Base-by-base conservation (phyloP, 352 stramenopile genomes). In the Globisporangium carolinianum region DNA sequence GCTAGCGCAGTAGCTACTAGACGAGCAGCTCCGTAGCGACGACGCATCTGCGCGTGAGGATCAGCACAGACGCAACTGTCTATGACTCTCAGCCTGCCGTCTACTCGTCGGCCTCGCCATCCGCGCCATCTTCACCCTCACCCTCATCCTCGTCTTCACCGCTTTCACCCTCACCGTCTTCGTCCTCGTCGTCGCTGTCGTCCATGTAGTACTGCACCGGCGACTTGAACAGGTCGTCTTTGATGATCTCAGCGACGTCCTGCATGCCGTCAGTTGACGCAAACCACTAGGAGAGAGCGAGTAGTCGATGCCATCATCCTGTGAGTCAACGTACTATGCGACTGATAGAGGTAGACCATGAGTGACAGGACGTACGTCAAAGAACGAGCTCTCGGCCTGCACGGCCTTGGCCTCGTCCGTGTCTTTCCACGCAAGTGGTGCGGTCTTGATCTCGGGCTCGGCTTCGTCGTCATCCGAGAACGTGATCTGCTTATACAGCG, bases 151-250 rank as follows among this genome's bases (percentile, higher is more conserved):
- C 55, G 0, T 61, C 74, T 2, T 49, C 72, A 3, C 76, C 72
- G 2, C 71, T 73, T 0, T 73, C 72, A 0, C 78, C 69, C 0
- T 68, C 64, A 0, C 76, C 73, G 0, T 73, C 75, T 9, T 63
- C 73, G 0, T 67, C 71, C 3, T 83, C 77, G 1, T 86, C 73
- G 5, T 73, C 74, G 18, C 81, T 72, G 57, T 63, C 51, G 15
- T 63, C 64, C 36, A 76, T 14, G 68, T 78, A 92, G 54, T 75
- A 84, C 72, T 60, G 65, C 45, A 90, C 72, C 12, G 82, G 78
- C 58, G 73, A 76, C 71, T 88, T 90, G 79, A 75, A 92, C 5
- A 89, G 43, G 39, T 92, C 82, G 57, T 92, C 79, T 73, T 90
- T 89, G 54, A 92, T 88, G 51, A 84, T 73, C 66, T 92, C 78